phyloP scores from a whole-genome alignment of 1,284 basidiomycete genomes.

The Apiotrichum domesticum region DNA sequence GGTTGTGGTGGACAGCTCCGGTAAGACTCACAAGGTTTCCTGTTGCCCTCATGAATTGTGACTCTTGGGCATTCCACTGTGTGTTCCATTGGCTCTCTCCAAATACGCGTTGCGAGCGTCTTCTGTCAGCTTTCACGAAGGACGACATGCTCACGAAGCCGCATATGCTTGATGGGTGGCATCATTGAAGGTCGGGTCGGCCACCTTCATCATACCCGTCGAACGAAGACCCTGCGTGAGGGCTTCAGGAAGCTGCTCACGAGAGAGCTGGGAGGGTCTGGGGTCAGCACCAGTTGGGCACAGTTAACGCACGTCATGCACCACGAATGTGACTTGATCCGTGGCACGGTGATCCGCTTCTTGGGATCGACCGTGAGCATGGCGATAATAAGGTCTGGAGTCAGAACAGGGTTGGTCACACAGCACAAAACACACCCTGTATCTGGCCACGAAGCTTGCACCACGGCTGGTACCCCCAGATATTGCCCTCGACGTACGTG shows the following conservation, averaged over 20 bases:
- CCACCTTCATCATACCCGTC: slow-evolving; percentile 61
- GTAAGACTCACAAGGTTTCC: slow-evolving; percentile 40
- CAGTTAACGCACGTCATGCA: slow-evolving; percentile 55
- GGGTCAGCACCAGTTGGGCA: not conserved
- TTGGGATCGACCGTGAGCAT: slow-evolving; percentile 69
- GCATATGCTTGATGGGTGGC: slow-evolving; percentile 34
- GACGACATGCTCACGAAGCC: slow-evolving; percentile 20
- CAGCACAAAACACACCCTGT: not conserved
- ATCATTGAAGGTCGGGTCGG: slow-evolving; percentile 51
- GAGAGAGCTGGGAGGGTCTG: slow-evolving; percentile 53
- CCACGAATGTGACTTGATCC: slow-evolving; percentile 73
- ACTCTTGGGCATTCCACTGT: slow-evolving; percentile 41
- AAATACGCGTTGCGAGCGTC: slow-evolving; percentile 33
- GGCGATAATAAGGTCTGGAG: slow-evolving; percentile 61
- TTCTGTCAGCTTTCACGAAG: slow-evolving; percentile 8
- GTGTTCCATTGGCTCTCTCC: slow-evolving; percentile 30
- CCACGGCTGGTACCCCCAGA: slow-evolving; percentile 79
- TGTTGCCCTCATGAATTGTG: slow-evolving; percentile 44
- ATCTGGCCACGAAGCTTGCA: slow-evolving; percentile 56
- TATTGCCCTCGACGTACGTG: slow-evolving; percentile 67
- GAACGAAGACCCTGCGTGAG: slow-evolving; percentile 62
- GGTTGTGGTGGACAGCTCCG: not conserved
- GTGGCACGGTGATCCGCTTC: slow-evolving; percentile 62
- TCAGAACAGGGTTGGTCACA: not conserved
- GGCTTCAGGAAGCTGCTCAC: slow-evolving; percentile 60